phyloP scores from a whole-genome alignment of 805 yeast species.

The Schwanniomyces yamadae region DNA sequence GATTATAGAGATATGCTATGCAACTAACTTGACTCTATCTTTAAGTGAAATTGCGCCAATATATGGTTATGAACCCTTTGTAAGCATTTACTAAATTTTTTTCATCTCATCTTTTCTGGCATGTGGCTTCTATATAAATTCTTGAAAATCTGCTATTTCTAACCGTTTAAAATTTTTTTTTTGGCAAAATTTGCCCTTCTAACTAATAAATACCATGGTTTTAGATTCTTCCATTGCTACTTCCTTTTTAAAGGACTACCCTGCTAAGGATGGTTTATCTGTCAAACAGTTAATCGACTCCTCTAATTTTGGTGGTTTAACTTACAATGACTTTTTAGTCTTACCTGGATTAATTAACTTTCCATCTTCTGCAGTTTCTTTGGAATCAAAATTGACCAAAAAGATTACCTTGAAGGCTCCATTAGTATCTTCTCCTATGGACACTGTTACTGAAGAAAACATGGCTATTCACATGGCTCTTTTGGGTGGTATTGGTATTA shows the following conservation, averaged over 20 bases:
- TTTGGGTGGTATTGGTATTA: slow-evolving; percentile 97
- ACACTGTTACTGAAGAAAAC: slow-evolving; percentile 94
- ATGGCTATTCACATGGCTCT: slow-evolving; percentile 99
- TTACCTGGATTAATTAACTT: slow-evolving; percentile 93
- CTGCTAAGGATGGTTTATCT: slow-evolving; percentile 79
- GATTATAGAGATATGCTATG: too few species aligned
- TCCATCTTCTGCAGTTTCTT: slow-evolving; percentile 72
- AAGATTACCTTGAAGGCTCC: slow-evolving; percentile 90
- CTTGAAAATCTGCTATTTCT: background rate
- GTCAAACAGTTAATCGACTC: slow-evolving; percentile 88
- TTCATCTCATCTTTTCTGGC: slow-evolving; percentile 1
- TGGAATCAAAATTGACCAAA: slow-evolving; percentile 88
- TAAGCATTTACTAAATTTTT: background rate
- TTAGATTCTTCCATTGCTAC: slow-evolving; percentile 59
- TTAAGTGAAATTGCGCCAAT: too few species aligned
- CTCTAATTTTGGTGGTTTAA: slow-evolving; percentile 86
- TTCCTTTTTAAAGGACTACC: slow-evolving; percentile 62
- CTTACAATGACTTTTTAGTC: slow-evolving; percentile 93
- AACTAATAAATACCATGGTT: slow-evolving; percentile 21
- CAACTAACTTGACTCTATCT: too few species aligned
- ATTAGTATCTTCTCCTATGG: slow-evolving; percentile 98
- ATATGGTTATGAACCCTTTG: background rate
- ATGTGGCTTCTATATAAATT: slow-evolving; percentile 1
- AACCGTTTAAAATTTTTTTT: slow-evolving; percentile 26
- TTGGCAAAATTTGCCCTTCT: slow-evolving; percentile 44